These are phyloP conservation scores for Scutellaria baicalensis DNA, from an alignment of 257 asterid genomes.

Conservation along the genomic window DNA sequence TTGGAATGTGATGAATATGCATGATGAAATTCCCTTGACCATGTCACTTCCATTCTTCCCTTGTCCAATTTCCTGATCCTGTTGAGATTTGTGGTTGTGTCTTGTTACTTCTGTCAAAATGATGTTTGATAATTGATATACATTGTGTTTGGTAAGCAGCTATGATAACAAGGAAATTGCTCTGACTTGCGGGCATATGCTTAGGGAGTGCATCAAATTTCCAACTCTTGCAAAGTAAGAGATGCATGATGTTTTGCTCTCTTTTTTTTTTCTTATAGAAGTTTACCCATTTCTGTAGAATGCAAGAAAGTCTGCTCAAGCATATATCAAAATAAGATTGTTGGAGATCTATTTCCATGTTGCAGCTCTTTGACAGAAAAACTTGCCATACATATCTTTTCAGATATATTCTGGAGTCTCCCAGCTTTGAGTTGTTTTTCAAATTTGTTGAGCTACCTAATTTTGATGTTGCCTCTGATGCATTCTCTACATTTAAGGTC, in stretches of 20 bases:
- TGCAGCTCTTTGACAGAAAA: constrained; percentile 8
- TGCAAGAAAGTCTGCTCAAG: constrained; percentile 4
- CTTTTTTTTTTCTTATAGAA: constrained; percentile 10
- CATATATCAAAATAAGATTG: background rate
- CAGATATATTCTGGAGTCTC: constrained; percentile 92
- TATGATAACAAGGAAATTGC: constrained; percentile 98
- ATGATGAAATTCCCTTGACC: background rate
- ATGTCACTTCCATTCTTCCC: too few relatives aligned
- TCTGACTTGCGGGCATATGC: constrained; percentile 88
- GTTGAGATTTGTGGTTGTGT: background rate
- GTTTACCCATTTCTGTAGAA: constrained; percentile 6
- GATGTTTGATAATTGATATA: constrained; percentile 3
- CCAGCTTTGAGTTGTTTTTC: constrained; percentile 92
- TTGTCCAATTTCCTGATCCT: background rate
- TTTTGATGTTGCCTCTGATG: constrained; percentile 93
- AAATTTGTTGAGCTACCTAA: constrained; percentile 85
- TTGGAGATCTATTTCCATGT: constrained; percentile 8
- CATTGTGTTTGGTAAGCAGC: constrained; percentile 38
- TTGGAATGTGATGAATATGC: background rate
- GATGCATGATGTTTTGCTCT: constrained; percentile 9
- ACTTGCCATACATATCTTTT: constrained; percentile 17
- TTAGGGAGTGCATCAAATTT: constrained; percentile 90
- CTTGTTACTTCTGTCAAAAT: background rate
- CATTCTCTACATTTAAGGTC: constrained; percentile 96
- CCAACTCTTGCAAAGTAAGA: constrained; percentile 93